Percentiles rank a stretch among this genome's conserved stretches.
phyloP scores from a whole-genome alignment of 2,329 filamentous ascomycete species.

The Aureobasidium sp. region DNA sequence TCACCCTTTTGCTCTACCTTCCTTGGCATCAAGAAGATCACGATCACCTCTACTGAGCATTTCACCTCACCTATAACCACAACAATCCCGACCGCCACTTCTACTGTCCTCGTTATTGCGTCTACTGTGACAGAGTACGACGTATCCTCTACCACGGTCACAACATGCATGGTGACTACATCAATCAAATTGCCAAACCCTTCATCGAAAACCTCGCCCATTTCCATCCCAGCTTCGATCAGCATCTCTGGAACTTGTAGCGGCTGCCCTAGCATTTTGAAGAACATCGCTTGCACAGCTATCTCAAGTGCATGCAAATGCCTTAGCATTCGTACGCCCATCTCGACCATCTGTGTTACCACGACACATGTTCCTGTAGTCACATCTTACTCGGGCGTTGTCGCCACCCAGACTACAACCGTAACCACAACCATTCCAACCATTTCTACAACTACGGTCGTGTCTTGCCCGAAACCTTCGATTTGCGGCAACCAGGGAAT shows the following conservation, averaged over 20 bases:
- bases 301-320: background rate
- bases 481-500: constrained; percentile 6
- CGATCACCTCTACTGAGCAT: constrained; percentile 4
- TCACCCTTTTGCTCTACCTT: constrained; percentile 15
- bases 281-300: background rate
- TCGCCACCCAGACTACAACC: background rate
- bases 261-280: background rate
- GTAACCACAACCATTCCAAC: constrained; percentile 17
- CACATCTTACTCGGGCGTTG: background rate
- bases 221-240: constrained; percentile 1
- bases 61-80: constrained; percentile 5
- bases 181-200: constrained; percentile 1
- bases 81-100: background rate
- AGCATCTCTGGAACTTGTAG: background rate
- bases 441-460: constrained; percentile 15
- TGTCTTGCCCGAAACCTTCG: constrained; percentile 14
- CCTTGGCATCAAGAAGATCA: constrained; percentile 8
- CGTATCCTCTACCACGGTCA: background rate
- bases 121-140: background rate
- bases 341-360: background rate
- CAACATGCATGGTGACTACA: constrained; percentile 1
- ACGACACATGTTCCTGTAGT: background rate
- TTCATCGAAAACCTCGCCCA: constrained; percentile 12
- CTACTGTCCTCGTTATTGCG: background rate
- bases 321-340: background rate